Evolutionary conservation across 1,284 basidiomycete species (phyloP).

Genomic region (Somion occarium): DNA sequence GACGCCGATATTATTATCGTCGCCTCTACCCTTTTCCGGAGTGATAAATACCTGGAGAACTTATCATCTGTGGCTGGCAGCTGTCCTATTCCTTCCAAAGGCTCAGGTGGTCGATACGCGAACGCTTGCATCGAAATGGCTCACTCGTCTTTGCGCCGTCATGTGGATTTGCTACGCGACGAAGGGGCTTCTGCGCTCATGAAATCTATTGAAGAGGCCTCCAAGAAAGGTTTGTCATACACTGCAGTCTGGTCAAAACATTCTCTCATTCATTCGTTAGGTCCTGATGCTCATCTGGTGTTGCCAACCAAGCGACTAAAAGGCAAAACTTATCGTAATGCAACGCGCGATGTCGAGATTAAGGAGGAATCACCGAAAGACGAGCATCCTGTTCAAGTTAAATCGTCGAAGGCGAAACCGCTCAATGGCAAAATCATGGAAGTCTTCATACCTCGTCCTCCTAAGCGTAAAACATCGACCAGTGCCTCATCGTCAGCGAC

Average conservation of each 20-base stretch:
- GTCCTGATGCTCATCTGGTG: slow-evolving; percentile 23
- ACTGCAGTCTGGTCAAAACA: background rate
- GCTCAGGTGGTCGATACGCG: slow-evolving; percentile 80
- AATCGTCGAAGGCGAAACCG: slow-evolving; percentile 29
- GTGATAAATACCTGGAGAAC: slow-evolving; percentile 72
- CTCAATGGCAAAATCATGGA: slow-evolving; percentile 42
- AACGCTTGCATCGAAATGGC: slow-evolving; percentile 69
- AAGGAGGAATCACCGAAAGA: background rate
- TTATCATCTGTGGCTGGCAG: slow-evolving; percentile 66
- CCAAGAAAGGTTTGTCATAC: slow-evolving; percentile 44
- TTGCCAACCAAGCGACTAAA: slow-evolving; percentile 63
- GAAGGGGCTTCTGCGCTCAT: slow-evolving; percentile 59
- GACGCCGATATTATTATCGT: slow-evolving; percentile 87
- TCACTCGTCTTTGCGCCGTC: slow-evolving; percentile 52
- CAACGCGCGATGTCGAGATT: slow-evolving; percentile 34
- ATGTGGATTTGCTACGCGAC: slow-evolving; percentile 63
- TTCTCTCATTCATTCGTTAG: background rate
- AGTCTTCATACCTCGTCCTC: slow-evolving; percentile 41
- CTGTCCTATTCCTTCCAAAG: slow-evolving; percentile 53
- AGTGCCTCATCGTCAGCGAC: slow-evolving; percentile 15
- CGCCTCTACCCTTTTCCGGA: slow-evolving; percentile 83
- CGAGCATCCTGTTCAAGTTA: background rate
- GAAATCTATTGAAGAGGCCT: slow-evolving; percentile 55
- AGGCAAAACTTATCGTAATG: slow-evolving; percentile 65
- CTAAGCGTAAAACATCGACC: slow-evolving; percentile 12